Evolutionary conservation across 768 basidiomycete species (phyloP), one percentile per base, ranked within the genome.

Genomic region (Xanthoconium stramineum): DNA sequence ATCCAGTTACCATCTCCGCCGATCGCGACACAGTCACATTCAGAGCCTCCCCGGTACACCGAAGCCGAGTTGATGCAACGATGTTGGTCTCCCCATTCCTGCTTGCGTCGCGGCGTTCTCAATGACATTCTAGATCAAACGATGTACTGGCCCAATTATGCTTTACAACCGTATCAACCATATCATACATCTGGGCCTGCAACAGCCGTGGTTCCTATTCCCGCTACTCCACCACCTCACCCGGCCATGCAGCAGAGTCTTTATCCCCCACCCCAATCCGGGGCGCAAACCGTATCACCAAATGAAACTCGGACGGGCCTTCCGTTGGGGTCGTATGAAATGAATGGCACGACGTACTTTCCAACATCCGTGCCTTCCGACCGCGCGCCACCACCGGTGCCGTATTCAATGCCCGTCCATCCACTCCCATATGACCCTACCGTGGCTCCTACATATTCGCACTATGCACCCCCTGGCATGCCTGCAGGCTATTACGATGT

Each of bases 301-400:
- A 48, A 6, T 28, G 51, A 52, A 35, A n/a, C 35, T 24, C 52
- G 30, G 49, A 45, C 35, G 13, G 29, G 17, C 29, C 61, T 66
- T 46, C 59, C 62, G 3, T 19, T 40, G 7, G 61, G 64, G 13
- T 10, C 68, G 19, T 66, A 61, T 47, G 55, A 71, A 55, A 47
- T 72, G 6, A 55, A 64, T 9, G 70, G 70, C 12, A 73, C 72
- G 38, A 73, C 60, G 2, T 71, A 68, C 60, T 71, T 70, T 54
- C 58, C 60, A 15, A 32, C 61, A 6, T 33, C 47, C 10, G 5
- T 45, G 15, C 47, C 57, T 11, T 20, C 53, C 1, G 43, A 40
- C 17, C 46, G 48, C 6, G 46, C 50, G 12, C 47, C 57, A 30
- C 49, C 52, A 33, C 56, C 55, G 20, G 37, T 33, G 36, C 20